These are phyloP conservation scores for Austroboletus niveus DNA, from an alignment of 1,284 basidiomycete species.

Conservation along the genomic window DNA sequence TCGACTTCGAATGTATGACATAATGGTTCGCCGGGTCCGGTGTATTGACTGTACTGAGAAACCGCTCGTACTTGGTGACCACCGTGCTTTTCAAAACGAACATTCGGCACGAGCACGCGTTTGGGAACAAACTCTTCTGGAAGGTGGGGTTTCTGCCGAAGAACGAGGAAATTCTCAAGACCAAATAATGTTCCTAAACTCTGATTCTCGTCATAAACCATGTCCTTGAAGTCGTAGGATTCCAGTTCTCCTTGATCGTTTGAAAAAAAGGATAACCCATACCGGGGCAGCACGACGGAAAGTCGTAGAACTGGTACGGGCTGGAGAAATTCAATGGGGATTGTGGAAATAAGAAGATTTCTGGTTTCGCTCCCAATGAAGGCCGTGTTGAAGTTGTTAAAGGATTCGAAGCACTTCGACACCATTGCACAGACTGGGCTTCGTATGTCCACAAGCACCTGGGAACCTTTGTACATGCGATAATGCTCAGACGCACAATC, in stretches of 20 bases:
- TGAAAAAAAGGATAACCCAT: neutral
- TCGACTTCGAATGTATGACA: slow-evolving; percentile 40
- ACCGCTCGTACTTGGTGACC: neutral
- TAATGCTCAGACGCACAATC: neutral
- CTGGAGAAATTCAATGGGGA: neutral
- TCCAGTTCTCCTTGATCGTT: neutral
- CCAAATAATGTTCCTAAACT: slow-evolving; percentile 18
- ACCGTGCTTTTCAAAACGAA: neutral
- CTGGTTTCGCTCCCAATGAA: neutral
- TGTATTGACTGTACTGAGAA: no score
- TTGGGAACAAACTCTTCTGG: slow-evolving; percentile 13
- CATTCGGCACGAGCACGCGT: slow-evolving; percentile 40
- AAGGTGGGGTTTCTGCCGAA: slow-evolving; percentile 23
- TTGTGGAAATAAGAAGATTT: neutral
- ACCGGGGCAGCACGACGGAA: neutral
- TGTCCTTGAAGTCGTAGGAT: neutral
- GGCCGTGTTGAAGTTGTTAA: neutral
- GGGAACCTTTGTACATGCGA: neutral
- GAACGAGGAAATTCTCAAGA: slow-evolving; percentile 39
- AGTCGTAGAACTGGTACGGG: neutral
- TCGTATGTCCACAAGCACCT: neutral
- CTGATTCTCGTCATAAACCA: neutral
- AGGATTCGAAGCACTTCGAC: neutral
- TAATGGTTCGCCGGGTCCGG: no score
- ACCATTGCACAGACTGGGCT: neutral